These are phyloP conservation scores for Leersia perrieri DNA, from an alignment of 176 grass and related monocot species.

Conservation along the genomic window DNA sequence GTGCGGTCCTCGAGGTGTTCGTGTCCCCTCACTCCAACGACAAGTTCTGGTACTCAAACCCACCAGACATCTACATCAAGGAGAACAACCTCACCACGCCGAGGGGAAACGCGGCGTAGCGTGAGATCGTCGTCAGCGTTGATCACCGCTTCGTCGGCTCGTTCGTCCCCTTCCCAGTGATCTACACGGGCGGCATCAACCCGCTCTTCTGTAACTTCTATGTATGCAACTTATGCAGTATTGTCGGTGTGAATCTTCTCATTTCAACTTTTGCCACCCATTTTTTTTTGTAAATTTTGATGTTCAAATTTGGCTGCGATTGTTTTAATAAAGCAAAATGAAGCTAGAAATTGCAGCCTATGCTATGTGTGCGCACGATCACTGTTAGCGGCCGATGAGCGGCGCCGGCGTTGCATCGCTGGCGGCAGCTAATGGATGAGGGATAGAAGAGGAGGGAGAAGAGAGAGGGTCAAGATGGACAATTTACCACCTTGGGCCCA, in stretches of 20 bases:
- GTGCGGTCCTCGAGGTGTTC: constrained; percentile 71
- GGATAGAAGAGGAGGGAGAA: too few relatives aligned
- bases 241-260: background rate
- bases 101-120: constrained; percentile 75
- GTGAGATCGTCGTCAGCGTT: constrained; percentile 67
- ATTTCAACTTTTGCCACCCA: background rate
- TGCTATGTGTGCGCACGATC: too few relatives aligned
- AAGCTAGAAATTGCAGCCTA: background rate
- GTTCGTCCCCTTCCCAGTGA: constrained; percentile 77
- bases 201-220: constrained; percentile 45
- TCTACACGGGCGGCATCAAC: constrained; percentile 92
- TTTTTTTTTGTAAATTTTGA: background rate
- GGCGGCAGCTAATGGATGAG: too few relatives aligned
- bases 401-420: too few relatives aligned
- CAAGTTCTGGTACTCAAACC: constrained; percentile 97
- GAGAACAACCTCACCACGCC: constrained; percentile 73
- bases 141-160: constrained; percentile 65
- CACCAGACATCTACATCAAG: constrained; percentile 74
- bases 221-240: background rate
- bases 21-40: constrained; percentile 81
- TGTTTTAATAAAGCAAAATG: background rate
- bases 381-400: too few relatives aligned
- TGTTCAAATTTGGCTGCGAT: background rate
- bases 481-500: too few relatives aligned
- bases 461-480: too few relatives aligned